Percentiles rank a stretch among this genome's conserved stretches.
Evolutionary conservation across 768 basidiomycete species (phyloP).

Genomic region (Serendipita sp.): DNA sequence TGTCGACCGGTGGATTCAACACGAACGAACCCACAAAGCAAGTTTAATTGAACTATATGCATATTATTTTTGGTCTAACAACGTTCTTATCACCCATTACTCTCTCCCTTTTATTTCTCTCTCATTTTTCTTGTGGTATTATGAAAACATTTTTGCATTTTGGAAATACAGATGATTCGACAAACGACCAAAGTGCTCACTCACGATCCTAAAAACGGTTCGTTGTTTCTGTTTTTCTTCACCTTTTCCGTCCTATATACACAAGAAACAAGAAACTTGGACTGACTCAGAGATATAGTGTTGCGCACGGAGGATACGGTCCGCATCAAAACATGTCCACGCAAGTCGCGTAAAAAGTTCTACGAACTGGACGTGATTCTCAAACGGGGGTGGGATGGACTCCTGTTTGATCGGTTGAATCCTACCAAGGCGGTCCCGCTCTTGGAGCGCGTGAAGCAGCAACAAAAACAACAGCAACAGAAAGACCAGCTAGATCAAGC

Average conservation of each 20-base stretch:
- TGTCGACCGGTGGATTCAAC: conserved; percentile 56
- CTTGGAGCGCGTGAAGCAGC: too few species aligned
- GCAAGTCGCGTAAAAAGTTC: background rate
- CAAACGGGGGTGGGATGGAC: background rate
- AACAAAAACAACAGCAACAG: too few species aligned
- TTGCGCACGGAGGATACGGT: background rate
- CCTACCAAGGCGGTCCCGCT: background rate
- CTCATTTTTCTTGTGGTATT: too few species aligned
- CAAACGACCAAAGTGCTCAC: conserved; percentile 62
- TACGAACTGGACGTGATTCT: background rate
- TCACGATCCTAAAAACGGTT: conserved; percentile 60
- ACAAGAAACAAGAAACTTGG: too few species aligned
- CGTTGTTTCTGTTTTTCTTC: conserved; percentile 15
- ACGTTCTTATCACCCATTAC: too few species aligned
- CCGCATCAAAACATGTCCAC: background rate
- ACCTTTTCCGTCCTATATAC: background rate
- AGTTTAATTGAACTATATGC: conserved; percentile 10
- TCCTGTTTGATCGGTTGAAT: background rate
- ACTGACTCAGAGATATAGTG: background rate
- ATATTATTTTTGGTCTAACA: too few species aligned
- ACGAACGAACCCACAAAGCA: conserved; percentile 65
- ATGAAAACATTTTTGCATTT: too few species aligned
- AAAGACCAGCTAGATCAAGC: too few species aligned
- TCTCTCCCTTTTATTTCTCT: too few species aligned
- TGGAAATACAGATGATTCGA: conserved; percentile 39